These are phyloP conservation scores for Melocanna baccifera DNA, from an alignment of 176 grass and related monocot species.

Conservation along the genomic window DNA sequence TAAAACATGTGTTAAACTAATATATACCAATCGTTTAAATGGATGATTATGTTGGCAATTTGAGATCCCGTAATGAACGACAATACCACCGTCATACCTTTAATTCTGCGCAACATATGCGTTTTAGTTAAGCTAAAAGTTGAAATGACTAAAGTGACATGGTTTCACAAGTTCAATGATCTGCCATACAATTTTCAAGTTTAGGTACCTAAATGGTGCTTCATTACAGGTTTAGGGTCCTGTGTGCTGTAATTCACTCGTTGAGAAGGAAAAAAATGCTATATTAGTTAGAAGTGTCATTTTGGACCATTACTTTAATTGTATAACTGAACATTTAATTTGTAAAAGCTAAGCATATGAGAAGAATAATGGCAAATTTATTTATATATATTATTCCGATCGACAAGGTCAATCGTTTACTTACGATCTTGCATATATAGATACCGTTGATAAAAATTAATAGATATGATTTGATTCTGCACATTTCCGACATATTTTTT, in stretches of 20 bases:
- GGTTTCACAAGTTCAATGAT: background rate
- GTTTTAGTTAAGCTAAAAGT: background rate
- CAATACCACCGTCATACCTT: background rate
- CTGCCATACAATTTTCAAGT: background rate
- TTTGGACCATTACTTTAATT: background rate
- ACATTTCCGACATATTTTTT: background rate
- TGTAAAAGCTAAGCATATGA: background rate
- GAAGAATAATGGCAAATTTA: background rate
- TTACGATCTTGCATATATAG: background rate
- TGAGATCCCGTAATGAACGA: background rate
- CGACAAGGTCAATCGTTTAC: background rate
- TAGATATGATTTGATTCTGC: background rate
- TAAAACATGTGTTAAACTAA: background rate
- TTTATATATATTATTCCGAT: background rate
- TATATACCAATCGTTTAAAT: background rate
- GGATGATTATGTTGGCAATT: background rate
- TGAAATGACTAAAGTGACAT: background rate
- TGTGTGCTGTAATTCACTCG: background rate
- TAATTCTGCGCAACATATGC: background rate
- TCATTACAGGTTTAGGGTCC: background rate
- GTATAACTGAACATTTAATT: background rate
- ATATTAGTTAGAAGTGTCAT: background rate
- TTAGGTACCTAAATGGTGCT: background rate
- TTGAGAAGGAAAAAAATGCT: background rate
- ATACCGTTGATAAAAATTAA: background rate